These are phyloP conservation scores for Novymonas esmeraldas DNA, from an alignment of 208 protist genomes.

Conservation along the genomic window DNA sequence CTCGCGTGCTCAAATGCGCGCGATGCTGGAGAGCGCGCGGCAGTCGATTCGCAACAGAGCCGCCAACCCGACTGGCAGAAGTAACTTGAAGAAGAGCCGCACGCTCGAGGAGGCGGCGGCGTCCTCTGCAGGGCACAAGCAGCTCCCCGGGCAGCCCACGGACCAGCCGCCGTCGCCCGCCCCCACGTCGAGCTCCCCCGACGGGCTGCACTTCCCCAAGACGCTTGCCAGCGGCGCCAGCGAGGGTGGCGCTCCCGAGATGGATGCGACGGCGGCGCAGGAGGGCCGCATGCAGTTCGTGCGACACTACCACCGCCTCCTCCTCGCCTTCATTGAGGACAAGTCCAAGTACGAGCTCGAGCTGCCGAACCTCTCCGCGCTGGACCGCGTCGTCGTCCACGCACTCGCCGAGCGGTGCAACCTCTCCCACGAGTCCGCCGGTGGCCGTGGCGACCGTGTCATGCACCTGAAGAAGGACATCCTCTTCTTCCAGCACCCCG, in stretches of 20 bases:
- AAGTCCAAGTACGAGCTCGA: slow-evolving; percentile 73
- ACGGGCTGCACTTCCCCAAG: slow-evolving; percentile 24
- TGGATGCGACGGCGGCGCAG: slow-evolving; percentile 46
- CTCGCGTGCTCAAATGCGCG: slow-evolving; percentile 30
- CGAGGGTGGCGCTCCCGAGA: slow-evolving; percentile 1
- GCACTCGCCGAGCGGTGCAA: slow-evolving; percentile 85
- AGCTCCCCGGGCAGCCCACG: slow-evolving; percentile 8
- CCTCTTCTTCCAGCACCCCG: slow-evolving; percentile 77
- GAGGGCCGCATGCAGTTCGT: slow-evolving; percentile 76
- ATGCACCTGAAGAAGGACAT: slow-evolving; percentile 86
- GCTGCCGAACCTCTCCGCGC: slow-evolving; percentile 65
- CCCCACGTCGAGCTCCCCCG: slow-evolving; percentile 9
- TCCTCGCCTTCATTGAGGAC: slow-evolving; percentile 79
- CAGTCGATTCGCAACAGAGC: slow-evolving; percentile 32
- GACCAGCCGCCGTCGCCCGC: slow-evolving; percentile 39
- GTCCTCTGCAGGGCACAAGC: slow-evolving; percentile 3
- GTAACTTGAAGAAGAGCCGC: slow-evolving; percentile 2
- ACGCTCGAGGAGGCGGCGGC: slow-evolving; percentile 9
- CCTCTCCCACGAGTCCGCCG: slow-evolving; percentile 74
- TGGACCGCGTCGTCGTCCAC: slow-evolving; percentile 85
- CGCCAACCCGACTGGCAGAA: slow-evolving; percentile 19
- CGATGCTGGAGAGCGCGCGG: slow-evolving; percentile 34
- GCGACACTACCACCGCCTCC: slow-evolving; percentile 62
- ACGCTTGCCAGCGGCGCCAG: not conserved
- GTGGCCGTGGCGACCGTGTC: slow-evolving; percentile 43